Evolutionary conservation across 179 eudicot species (phyloP), one percentile per base, ranked within the genome.

Genomic region (Silene vulgaris): DNA sequence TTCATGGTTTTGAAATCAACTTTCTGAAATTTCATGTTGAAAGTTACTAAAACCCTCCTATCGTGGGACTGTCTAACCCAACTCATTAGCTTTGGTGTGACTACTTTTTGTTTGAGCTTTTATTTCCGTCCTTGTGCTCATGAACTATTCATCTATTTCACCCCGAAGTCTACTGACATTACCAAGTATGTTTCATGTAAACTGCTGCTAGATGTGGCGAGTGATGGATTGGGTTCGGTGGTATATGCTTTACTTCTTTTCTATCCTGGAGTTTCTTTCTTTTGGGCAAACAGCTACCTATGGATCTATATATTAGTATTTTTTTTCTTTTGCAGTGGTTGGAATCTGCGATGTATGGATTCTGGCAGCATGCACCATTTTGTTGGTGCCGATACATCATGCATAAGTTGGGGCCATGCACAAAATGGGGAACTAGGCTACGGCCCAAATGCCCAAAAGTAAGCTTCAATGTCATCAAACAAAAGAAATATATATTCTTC

Each of bases 391-490:
- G 99, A 96, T 83, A 79, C 86, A 57, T 96, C 99, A 13, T 96
- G 99, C 78, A 96, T 96, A 76, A 96, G 99, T 80, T 96, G 99
- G 99, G 99, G 99, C 12, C 96, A 84, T 72, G 99, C 97, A 30
- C 91, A 87, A 74, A 84, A 86, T 77, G 99, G 99, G 59, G 99
- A 96, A 85, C 85, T 96, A 81, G 97, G 97, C 75, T 96, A 95
- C 84, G 99, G 99, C 77, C 93, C 99, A 61, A 70, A 81, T 57
- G 90, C 84, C 4, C 99, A 96, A 80, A 96, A 96, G 99, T 93
- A 86, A 32, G 19, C 56, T 61, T 48, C 40, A 23, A 75, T 12
- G 21, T 30, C 14, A 73, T 59, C 56, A 13, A 23, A 12, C 29
- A 43, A 17, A 1, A 16, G 30, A 63, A 23, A 30, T 2, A 9